Evolutionary conservation across 129 eudicot species (phyloP).

Genomic region (Ambrosia artemisiifolia): DNA sequence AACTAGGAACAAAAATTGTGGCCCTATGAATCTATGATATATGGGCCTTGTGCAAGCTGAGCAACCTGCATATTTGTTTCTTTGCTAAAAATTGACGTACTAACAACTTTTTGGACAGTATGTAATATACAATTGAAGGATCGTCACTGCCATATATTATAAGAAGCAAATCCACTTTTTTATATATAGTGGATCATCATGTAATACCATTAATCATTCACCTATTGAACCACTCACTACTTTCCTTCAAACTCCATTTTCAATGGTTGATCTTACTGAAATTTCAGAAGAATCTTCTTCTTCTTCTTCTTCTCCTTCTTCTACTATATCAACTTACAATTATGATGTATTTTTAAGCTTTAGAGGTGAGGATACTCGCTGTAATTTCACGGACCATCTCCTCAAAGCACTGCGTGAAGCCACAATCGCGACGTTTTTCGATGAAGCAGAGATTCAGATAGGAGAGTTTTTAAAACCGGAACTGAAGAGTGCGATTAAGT

Average conservation of each 20-base stretch:
- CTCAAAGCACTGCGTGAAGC: not conserved
- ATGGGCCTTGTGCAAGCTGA: too few species aligned
- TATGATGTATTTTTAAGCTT: conserved; percentile 11
- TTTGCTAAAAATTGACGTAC: too few species aligned
- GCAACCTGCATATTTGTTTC: too few species aligned
- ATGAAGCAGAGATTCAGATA: conserved; percentile 7
- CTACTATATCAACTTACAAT: not conserved
- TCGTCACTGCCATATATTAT: too few species aligned
- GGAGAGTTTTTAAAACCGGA: conserved; percentile 14
- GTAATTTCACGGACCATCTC: not conserved
- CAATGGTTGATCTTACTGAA: not conserved
- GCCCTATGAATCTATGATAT: too few species aligned
- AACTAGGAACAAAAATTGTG: too few species aligned
- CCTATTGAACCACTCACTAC: not conserved
- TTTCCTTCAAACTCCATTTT: not conserved
- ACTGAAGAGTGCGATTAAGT: conserved; percentile 6
- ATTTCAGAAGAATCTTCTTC: not conserved
- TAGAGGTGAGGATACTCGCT: conserved; percentile 14
- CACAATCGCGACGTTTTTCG: not conserved
- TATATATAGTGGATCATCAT: too few species aligned
- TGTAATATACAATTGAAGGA: too few species aligned
- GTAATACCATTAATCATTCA: not conserved
- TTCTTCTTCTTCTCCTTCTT: not conserved
- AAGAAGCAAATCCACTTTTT: too few species aligned
- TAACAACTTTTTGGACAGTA: too few species aligned